phyloP scores from a whole-genome alignment of 192 early-diverging fungal genomes.

The Gigaspora rosea region DNA sequence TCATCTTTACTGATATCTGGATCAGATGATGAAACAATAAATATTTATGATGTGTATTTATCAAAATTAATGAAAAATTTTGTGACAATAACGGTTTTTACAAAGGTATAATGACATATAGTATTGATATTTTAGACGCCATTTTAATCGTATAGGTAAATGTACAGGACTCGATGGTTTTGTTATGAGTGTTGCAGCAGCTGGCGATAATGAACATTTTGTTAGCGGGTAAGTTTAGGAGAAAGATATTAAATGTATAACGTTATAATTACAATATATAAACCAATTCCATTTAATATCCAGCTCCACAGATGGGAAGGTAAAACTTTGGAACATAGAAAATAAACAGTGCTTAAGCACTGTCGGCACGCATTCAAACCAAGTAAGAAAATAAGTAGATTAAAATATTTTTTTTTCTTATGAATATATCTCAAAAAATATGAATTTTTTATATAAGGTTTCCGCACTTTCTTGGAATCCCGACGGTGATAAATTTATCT shows the following conservation, averaged over 20 bases:
- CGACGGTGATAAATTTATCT: conserved; percentile 20
- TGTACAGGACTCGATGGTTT: conserved; percentile 18
- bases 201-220: conserved; percentile 13
- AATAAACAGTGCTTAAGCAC: neutral
- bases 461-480: conserved; percentile 27
- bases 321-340: conserved; percentile 21
- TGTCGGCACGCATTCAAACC: neutral
- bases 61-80: neutral
- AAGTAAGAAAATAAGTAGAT: neutral
- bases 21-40: conserved; percentile 27
- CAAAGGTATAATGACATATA: too few species aligned
- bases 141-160: conserved; percentile 26
- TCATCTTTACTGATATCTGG: conserved; percentile 27
- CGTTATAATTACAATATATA: too few species aligned
- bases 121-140: conserved; percentile 8
- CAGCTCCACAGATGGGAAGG: neutral
- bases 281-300: too few species aligned
- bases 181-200: conserved; percentile 19
- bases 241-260: too few species aligned
- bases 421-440: neutral
- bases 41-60: conserved; percentile 32
- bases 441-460: conserved; percentile 14
- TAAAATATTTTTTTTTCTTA: neutral
- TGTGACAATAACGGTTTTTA: neutral
- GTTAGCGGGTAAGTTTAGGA: conserved; percentile 13